These are phyloP conservation scores for Colletotrichum sp. DNA, from an alignment of 2,329 filamentous ascomycete genomes.

Conservation along the genomic window DNA sequence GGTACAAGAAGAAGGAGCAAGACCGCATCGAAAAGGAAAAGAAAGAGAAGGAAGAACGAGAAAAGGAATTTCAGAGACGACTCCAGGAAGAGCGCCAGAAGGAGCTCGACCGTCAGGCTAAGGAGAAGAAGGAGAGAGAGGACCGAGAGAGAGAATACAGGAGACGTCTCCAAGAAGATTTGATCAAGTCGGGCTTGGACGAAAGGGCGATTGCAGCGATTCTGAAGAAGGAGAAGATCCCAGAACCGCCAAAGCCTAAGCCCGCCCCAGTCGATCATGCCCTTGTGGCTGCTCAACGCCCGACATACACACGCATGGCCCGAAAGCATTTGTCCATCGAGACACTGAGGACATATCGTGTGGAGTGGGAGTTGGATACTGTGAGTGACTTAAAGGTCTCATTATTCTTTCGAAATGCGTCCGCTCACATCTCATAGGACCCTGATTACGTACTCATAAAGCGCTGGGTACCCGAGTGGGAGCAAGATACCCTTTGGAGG, in stretches of 20 bases:
- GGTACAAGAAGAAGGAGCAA: slow-evolving; percentile 54
- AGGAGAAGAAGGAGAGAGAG: slow-evolving; percentile 53
- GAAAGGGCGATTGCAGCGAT: slow-evolving; percentile 65
- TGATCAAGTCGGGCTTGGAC: slow-evolving; percentile 63
- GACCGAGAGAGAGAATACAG: slow-evolving; percentile 59
- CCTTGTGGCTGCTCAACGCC: slow-evolving; percentile 33
- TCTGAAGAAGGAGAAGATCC: slow-evolving; percentile 59
- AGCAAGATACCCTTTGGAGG: slow-evolving; percentile 75
- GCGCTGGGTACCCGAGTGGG: slow-evolving; percentile 72
- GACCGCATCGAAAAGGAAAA: slow-evolving; percentile 52
- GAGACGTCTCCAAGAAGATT: slow-evolving; percentile 59
- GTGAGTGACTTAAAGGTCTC: slow-evolving; percentile 42
- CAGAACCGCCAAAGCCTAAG: slow-evolving; percentile 26
- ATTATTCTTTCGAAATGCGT: not conserved
- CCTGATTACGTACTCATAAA: slow-evolving; percentile 76
- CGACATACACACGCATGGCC: slow-evolving; percentile 69
- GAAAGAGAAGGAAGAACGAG: slow-evolving; percentile 51
- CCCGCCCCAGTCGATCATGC: not conserved
- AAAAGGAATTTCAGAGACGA: slow-evolving; percentile 59
- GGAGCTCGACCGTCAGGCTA: slow-evolving; percentile 51
- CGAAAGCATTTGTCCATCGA: slow-evolving; percentile 66
- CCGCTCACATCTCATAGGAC: slow-evolving; percentile 48
- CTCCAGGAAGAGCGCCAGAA: slow-evolving; percentile 56
- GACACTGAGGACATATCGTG: slow-evolving; percentile 58
- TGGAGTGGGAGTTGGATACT: slow-evolving; percentile 63